A percentile compares a stretch with the other conserved stretches of the same genome.
Conservation (phyloP, 2,329 filamentous ascomycete species). For the Fusarium fracticaudum region DNA sequence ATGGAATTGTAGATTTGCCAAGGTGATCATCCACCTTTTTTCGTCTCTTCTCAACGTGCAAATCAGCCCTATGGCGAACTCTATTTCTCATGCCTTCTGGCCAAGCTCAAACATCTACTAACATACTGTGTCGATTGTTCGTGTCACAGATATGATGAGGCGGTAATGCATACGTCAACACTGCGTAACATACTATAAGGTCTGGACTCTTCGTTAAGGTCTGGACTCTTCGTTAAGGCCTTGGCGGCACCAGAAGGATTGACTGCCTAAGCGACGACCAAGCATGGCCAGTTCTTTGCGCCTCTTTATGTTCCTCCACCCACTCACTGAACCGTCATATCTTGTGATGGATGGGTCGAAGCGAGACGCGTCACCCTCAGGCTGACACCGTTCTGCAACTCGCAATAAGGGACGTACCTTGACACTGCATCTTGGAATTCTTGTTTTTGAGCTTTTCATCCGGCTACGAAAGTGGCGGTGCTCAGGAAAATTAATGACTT, state of each 20-base stretch:
- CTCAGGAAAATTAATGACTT: not conserved
- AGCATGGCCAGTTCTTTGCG: not conserved
- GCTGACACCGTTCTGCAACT: not conserved
- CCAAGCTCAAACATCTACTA: fast-evolving
- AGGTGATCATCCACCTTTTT: not conserved
- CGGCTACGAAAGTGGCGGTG: not conserved
- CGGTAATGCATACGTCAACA: not conserved
- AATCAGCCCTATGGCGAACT: not conserved
- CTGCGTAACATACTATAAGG: not conserved
- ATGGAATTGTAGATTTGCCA: slow-evolving; percentile 2
- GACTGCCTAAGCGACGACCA: not conserved
- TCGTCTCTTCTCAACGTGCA: not conserved
- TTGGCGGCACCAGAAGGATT: not conserved
- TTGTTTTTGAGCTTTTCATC: not conserved
- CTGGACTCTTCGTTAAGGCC: not conserved
- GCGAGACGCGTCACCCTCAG: not conserved
- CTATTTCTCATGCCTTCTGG: not conserved
- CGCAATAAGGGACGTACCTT: not conserved
- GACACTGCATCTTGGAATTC: not conserved
- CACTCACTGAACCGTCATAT: not conserved
- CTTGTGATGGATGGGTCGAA: not conserved
- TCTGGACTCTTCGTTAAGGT: not conserved
- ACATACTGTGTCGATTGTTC: not conserved
- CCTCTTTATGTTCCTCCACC: not conserved
- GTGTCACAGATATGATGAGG: not conserved